Base-by-base conservation (phyloP, 345 rosid species). In the Cardamine chenopodiifolia region DNA sequence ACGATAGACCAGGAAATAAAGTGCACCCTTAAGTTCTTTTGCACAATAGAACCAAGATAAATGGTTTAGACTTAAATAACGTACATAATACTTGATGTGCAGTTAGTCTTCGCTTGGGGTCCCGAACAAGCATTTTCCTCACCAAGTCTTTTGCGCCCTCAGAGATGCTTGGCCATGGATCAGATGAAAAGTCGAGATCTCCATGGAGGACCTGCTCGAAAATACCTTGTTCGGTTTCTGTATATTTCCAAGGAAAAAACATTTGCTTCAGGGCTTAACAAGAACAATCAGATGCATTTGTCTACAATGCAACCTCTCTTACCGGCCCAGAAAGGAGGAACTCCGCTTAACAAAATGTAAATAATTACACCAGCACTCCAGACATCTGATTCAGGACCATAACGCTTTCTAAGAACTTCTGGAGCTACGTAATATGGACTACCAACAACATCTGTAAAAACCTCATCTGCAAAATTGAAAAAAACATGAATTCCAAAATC, bases 301-400 rank as follows among this genome's bases (percentile, higher is more conserved):
- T 63, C 23, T 39, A 15, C 26, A 58, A 25, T 25, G 52, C 2
- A 63, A 29, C 54, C 28, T 12, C 62, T 56, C 86, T 86, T 68
- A 92, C 97, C 96, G 47, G 89, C 97, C 97, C 96, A 92, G 58
- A 92, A 92, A 18, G 97, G 97, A 74, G 97, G 96, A 20, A 90
- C 97, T 34, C 97, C 97, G 23, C 97, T 92, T 83, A 92, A 80
- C 44, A 92, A 78, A 62, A 92, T 92, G 78, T 87, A 92, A 60
- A 92, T 80, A 71, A 92, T 92, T 64, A 92, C 97, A 69, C 97
- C 97, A 53, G 96, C 97, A 81, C 97, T 92, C 97, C 97, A 92
- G 37, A 92, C 96, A 85, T 92, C 97, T 76, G 90, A 83, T 82
- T 92, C 93, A 59, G 88, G 94, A 75, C 96, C 94, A 66, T 92